Evolutionary conservation across 78 protist genomes (phyloP).

Genomic region (Creolimax fragrantissima): DNA sequence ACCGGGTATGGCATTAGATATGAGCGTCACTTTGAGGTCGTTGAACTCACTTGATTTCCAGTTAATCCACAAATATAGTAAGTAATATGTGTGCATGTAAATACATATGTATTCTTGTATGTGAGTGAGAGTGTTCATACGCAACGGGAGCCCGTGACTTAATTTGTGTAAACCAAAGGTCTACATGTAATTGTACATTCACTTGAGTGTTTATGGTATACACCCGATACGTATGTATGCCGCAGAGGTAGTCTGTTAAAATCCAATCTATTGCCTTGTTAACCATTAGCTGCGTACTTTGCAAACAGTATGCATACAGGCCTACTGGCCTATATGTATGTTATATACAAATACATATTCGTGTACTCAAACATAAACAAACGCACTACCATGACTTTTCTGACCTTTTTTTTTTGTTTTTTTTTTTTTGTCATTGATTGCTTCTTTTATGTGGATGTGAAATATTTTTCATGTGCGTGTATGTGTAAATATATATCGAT

Average conservation of each 20-base stretch:
- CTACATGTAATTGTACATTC: not conserved
- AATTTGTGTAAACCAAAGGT: too few relatives aligned
- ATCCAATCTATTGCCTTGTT: too few relatives aligned
- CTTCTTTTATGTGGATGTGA: not conserved
- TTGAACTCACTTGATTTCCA: too few relatives aligned
- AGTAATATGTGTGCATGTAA: not conserved
- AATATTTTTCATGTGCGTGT: not conserved
- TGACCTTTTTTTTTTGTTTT: not conserved
- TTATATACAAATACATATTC: not conserved
- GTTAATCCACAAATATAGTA: too few relatives aligned
- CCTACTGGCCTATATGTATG: not conserved
- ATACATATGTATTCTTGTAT: not conserved
- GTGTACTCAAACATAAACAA: not conserved
- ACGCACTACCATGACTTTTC: not conserved
- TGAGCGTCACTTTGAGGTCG: too few relatives aligned
- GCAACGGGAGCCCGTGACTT: too few relatives aligned
- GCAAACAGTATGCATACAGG: not conserved
- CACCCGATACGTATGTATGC: not conserved
- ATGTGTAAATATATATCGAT: not conserved
- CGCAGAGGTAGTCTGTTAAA: too few relatives aligned
- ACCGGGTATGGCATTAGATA: too few relatives aligned
- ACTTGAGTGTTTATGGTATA: not conserved
- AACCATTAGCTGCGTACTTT: too few relatives aligned
- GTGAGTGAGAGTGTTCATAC: not conserved
- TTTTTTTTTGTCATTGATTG: not conserved